Evolutionary conservation across 2,329 filamentous ascomycete species (phyloP).

Genomic region (Scytalidium lignicola): DNA sequence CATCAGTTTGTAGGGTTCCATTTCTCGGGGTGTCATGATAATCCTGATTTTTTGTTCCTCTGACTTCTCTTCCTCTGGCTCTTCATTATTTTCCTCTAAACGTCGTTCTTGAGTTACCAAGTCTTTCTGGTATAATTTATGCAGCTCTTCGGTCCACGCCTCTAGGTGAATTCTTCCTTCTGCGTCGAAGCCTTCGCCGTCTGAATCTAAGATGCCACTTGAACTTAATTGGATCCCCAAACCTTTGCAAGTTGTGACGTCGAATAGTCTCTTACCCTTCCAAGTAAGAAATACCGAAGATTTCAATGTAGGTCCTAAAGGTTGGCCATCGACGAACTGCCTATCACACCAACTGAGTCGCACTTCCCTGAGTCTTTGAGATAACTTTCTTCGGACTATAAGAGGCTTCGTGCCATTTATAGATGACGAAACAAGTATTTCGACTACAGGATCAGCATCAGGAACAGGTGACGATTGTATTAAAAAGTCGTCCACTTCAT

Average conservation of each 20-base stretch:
- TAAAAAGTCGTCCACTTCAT: neutral
- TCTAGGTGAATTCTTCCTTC: constrained; percentile 65
- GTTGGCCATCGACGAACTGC: constrained; percentile 44
- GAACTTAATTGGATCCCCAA: constrained; percentile 53
- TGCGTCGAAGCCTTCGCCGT: constrained; percentile 38
- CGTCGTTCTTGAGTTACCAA: constrained; percentile 8
- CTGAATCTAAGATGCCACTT: constrained; percentile 20
- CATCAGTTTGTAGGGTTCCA: constrained; percentile 45
- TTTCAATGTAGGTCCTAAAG: constrained; percentile 35
- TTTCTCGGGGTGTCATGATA: constrained; percentile 47
- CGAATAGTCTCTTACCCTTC: constrained; percentile 67
- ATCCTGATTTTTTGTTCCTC: constrained; percentile 40
- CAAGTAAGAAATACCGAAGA: constrained; percentile 71
- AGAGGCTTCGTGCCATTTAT: constrained; percentile 57
- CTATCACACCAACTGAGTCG: constrained; percentile 63
- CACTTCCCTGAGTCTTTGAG: constrained; percentile 62
- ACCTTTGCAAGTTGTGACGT: constrained; percentile 66
- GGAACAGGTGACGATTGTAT: neutral
- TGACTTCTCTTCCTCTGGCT: constrained; percentile 10
- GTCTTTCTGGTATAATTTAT: constrained; percentile 31
- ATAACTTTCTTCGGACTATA: constrained; percentile 61
- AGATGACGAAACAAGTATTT: constrained; percentile 63
- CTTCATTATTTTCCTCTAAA: constrained; percentile 16
- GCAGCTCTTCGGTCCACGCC: constrained; percentile 66
- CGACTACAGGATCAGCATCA: constrained; percentile 43